Evolutionary conservation across 257 asterid species (phyloP).

Genomic region (Solanum ossicruentum): DNA sequence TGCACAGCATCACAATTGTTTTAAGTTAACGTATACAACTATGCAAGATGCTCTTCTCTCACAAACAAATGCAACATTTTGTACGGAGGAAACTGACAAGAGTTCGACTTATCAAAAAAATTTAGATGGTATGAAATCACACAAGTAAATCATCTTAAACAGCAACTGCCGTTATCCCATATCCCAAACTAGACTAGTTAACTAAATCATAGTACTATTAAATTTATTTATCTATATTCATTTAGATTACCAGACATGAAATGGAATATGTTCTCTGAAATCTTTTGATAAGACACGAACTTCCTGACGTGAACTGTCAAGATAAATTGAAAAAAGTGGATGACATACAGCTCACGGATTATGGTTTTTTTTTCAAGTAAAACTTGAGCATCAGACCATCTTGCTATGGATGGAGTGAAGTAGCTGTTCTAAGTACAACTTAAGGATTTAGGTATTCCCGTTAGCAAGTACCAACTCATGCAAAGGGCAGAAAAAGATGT

Average conservation of each 20-base stretch:
- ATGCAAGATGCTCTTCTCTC: not conserved
- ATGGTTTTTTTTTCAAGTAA: not conserved
- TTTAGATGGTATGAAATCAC: not conserved
- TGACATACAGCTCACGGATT: not conserved
- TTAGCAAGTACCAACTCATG: not conserved
- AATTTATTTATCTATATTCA: not conserved
- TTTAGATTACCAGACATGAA: not conserved
- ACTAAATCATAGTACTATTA: not conserved
- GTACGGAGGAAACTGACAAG: not conserved
- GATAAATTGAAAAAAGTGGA: not conserved
- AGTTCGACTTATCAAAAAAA: not conserved
- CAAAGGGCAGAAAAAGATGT: not conserved
- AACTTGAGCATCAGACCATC: not conserved
- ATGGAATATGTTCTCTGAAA: not conserved
- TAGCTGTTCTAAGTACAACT: not conserved
- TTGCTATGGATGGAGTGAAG: not conserved
- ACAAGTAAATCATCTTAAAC: not conserved
- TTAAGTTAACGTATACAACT: not conserved
- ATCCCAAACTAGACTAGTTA: not conserved
- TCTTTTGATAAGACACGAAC: not conserved
- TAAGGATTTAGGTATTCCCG: not conserved
- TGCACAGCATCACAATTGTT: slow-evolving; percentile 13
- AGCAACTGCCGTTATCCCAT: not conserved
- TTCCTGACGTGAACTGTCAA: not conserved
- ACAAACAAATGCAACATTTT: not conserved